phyloP scores from a whole-genome alignment of 805 yeast genomes.

The Geotrichum ghanense region DNA sequence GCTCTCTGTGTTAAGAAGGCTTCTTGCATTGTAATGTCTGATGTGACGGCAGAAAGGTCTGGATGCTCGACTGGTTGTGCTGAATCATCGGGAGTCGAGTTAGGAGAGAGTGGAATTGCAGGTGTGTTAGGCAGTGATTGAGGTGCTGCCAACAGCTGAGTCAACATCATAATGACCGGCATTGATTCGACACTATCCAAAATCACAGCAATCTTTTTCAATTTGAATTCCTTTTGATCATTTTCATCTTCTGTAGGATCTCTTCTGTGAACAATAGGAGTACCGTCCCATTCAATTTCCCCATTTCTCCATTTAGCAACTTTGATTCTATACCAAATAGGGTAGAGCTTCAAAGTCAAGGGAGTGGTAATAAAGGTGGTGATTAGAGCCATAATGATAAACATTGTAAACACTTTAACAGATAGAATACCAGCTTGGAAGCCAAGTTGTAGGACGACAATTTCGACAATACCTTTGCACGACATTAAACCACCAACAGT shows the following conservation, averaged over 20 bases:
- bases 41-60: neutral
- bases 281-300: slow-evolving; percentile 25
- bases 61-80: neutral
- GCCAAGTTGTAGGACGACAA: slow-evolving; percentile 68
- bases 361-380: slow-evolving; percentile 78
- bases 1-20: neutral
- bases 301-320: slow-evolving; percentile 16
- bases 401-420: slow-evolving; percentile 62
- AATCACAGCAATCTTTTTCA: slow-evolving; percentile 14
- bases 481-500: slow-evolving; percentile 78
- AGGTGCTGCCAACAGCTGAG: slow-evolving; percentile 14
- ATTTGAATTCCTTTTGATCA: neutral
- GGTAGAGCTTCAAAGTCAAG: slow-evolving; percentile 49
- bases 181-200: slow-evolving; percentile 23
- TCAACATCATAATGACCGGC: slow-evolving; percentile 22
- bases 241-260: neutral
- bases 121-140: slow-evolving; percentile 11
- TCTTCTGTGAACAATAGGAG: slow-evolving; percentile 11
- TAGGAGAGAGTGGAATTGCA: slow-evolving; percentile 1
- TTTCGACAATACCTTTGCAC: slow-evolving; percentile 81
- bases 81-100: neutral
- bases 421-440: slow-evolving; percentile 58
- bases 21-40: slow-evolving; percentile 7
- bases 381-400: slow-evolving; percentile 70
- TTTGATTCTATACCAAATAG: slow-evolving; percentile 27